Base-by-base conservation (phyloP, 345 rosid genomes). In the Limnanthes douglasii region DNA sequence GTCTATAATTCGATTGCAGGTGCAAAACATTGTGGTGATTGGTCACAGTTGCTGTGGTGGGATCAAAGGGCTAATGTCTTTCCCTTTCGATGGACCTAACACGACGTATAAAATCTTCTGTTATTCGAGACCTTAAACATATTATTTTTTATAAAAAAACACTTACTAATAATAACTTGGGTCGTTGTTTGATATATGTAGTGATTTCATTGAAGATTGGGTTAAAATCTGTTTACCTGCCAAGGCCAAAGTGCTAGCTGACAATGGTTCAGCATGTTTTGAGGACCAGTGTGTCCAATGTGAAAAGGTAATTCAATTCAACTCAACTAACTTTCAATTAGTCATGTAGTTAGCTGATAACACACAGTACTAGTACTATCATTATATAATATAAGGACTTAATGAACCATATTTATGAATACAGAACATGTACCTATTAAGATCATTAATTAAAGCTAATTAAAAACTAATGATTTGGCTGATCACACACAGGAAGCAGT, bases 1-100 rank as follows among this genome's bases (percentile, higher is more conserved):
- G n/a, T n/a, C n/a, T n/a, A n/a, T n/a, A n/a, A n/a, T n/a, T n/a
- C n/a, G 0, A 22, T 8, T 7, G 41, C 66, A 85, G 96, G 96
- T 90, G 22, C 53, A 59, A 41, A 62, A 72, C 74, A 83, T 88
- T 30, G 81, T 90, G 36, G 94, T 90, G 36, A 83, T 90, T 19
- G 98, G 98, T 2, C 98, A 90, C 75, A 83, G 98, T 24, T 59
- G 64, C 46, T 90, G 98, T 37, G 98, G 98, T 52, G 98, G 98
- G 12, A 90, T 90, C 55, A 90, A 90, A 64, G 98, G 98, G 7
- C 86, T 90, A 31, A 83, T 90, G 98, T 68, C 94, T 37, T 74
- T 83, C 82, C 56, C 81, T 5, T 70, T 30, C 19, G 94, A 90
- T 25, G 64, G 64, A 26, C 34, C 53, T 45, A 43, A 39, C 50